Evolutionary conservation across 768 basidiomycete species (phyloP), one percentile per base, ranked within the genome.

Genomic region (Lentinula raphanica): DNA sequence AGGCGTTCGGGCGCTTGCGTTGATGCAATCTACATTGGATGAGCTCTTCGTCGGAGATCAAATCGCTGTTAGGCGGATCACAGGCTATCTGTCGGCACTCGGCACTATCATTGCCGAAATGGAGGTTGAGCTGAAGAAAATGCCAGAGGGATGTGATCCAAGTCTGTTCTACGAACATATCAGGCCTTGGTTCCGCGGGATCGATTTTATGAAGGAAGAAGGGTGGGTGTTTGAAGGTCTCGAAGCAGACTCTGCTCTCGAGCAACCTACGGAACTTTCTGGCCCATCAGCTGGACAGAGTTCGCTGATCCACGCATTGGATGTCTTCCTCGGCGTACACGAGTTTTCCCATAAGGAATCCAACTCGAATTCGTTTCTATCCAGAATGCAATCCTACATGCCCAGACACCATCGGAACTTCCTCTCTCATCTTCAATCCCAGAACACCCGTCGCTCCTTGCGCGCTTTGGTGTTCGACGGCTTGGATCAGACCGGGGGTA

Each of bases 221-320:
- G 66, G 64, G 35, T 77, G 76, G 76, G 58, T 72, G 23, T 87
- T 80, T 64, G 71, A 80, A 56, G 82, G 81, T 25, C 67, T 77
- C 39, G 73, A 72, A 12, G 66, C 62, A 9, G 65, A 60, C 0
- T 63, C 66, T 19, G 60, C 63, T 25, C 64, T 74, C 25, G 61
- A 65, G 23, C 44, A 66, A 51, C 73, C 72, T 28, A 66, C 66
- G 15, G 74, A 79, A 64, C 75, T 81, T 35, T 78, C 78, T 17
- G 85, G 85, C 6, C 83, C 85, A 1, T 79, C 77, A 58, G 85
- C 85, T 0, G 85, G 82, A 4, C 85, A 87, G 69, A 83, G 80
- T 66, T 74, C 80, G n/a, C 68, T 87, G 59, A 76, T 86, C 23
- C 80, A 82, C 63, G 74, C 79, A 7, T 68, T 83, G 48, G 81